A percentile compares a stretch with the other conserved stretches of the same genome.
phyloP scores from a whole-genome alignment of 768 basidiomycete species.

The Naganishia vishniacii region DNA sequence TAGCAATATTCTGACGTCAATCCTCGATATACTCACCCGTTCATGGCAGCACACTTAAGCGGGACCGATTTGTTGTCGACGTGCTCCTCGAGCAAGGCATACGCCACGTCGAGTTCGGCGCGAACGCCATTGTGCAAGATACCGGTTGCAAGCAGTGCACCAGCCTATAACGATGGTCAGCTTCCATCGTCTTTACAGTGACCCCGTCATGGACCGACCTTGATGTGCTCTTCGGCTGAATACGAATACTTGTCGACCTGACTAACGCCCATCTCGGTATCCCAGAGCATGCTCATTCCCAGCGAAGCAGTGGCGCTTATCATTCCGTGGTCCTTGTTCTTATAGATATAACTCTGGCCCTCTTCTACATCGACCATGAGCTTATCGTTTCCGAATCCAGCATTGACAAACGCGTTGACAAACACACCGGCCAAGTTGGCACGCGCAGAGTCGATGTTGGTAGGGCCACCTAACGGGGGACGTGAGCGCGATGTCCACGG shows the following conservation, averaged over 20 bases:
- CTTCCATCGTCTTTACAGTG: neutral
- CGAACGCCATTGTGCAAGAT: conserved; percentile 82
- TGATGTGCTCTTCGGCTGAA: conserved; percentile 91
- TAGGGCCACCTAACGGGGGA: conserved; percentile 56
- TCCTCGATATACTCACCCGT: conserved; percentile 54
- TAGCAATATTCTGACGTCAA: neutral
- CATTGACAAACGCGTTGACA: conserved; percentile 98
- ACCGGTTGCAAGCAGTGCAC: conserved; percentile 89
- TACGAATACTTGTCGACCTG: conserved; percentile 98
- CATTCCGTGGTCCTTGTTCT: conserved; percentile 99
- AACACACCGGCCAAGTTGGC: conserved; percentile 94
- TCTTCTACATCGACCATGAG: conserved; percentile 95
- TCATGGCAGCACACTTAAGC: conserved; percentile 79
- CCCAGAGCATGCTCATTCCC: conserved; percentile 89
- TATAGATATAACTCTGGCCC: conserved; percentile 97
- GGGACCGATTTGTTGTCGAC: conserved; percentile 78
- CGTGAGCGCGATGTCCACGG: neutral
- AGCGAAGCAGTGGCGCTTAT: conserved; percentile 92
- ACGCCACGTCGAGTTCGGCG: conserved; percentile 85
- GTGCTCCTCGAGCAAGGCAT: conserved; percentile 84
- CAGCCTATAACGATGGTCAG: conserved; percentile 55
- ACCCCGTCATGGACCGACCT: conserved; percentile 52
- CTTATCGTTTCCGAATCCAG: conserved; percentile 97
- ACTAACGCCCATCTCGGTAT: conserved; percentile 84
- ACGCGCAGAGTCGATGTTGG: conserved; percentile 84